Evolutionary conservation across 805 yeast species (phyloP).

Genomic region (Wickerhamomyces silvicola): DNA sequence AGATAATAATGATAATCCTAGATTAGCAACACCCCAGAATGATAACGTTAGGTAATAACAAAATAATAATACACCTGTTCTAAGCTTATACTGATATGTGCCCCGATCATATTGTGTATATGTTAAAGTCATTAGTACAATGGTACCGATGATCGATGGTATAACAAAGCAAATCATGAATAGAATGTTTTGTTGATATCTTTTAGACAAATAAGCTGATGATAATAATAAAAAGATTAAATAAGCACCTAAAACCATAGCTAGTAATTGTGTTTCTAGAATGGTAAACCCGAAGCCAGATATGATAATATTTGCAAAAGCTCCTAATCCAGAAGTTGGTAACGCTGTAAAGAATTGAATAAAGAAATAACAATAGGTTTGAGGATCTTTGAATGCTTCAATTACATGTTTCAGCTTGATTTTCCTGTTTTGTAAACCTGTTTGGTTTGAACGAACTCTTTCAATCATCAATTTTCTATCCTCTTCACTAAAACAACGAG

Average conservation of each 20-base stretch:
- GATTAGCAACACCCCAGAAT: slow-evolving; percentile 43
- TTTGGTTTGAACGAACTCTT: slow-evolving; percentile 40
- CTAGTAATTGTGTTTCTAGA: slow-evolving; percentile 16
- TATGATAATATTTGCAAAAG: slow-evolving; percentile 48
- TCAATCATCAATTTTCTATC: slow-evolving; percentile 41
- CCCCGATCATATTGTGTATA: slow-evolving; percentile 4
- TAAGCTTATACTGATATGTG: slow-evolving; percentile 13
- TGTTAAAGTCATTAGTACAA: slow-evolving; percentile 31
- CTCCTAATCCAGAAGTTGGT: slow-evolving; percentile 45
- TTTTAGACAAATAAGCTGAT: slow-evolving; percentile 29
- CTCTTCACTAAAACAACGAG: slow-evolving; percentile 31
- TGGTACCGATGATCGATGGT: slow-evolving; percentile 42
- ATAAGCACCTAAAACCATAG: slow-evolving; percentile 41
- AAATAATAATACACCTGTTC: slow-evolving; percentile 35
- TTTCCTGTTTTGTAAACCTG: slow-evolving; percentile 44
- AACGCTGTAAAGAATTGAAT: slow-evolving; percentile 40
- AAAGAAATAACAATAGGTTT: slow-evolving; percentile 45
- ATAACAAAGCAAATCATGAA: slow-evolving; percentile 25
- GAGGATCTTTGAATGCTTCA: slow-evolving; percentile 33
- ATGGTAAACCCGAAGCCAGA: slow-evolving; percentile 39
- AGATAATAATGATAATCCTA: slow-evolving; percentile 42
- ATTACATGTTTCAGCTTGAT: slow-evolving; percentile 39
- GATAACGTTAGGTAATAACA: slow-evolving; percentile 44
- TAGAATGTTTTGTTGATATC: slow-evolving; percentile 15
- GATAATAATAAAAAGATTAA: slow-evolving; percentile 22